Conservation (phyloP, 83 land plant species). For the Picea engelmannii region DNA sequence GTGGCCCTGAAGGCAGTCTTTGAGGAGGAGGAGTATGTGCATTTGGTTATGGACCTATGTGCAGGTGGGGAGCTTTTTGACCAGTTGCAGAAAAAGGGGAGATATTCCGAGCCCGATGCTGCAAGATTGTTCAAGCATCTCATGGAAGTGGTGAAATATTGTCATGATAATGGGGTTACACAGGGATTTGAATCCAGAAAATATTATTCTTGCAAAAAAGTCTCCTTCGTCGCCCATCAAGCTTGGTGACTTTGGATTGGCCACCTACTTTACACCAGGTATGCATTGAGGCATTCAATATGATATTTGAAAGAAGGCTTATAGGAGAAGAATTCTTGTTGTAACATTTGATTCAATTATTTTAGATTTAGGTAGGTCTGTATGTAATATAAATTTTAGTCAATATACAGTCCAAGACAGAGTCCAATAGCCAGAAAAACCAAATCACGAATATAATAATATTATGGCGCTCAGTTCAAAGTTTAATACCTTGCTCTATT, state of each 20-base stretch:
- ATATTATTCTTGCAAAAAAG: constrained; percentile 61
- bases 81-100: constrained; percentile 59
- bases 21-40: constrained; percentile 76
- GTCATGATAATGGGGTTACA: constrained; percentile 81
- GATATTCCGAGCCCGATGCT: constrained; percentile 65
- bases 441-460: too few relatives aligned
- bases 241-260: constrained; percentile 85
- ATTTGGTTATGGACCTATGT: constrained; percentile 91
- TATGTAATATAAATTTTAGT: too few relatives aligned
- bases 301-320: not conserved
- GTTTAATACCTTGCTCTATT: too few relatives aligned
- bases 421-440: too few relatives aligned
- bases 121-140: constrained; percentile 54
- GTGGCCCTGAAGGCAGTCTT: too few relatives aligned
- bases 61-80: constrained; percentile 84
- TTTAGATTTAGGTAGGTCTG: too few relatives aligned
- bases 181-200: constrained; percentile 86
- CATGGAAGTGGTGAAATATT: constrained; percentile 67
- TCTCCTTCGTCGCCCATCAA: constrained; percentile 66
- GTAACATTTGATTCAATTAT: too few relatives aligned
- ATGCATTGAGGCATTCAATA: not conserved
- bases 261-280: constrained; percentile 82
- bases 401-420: too few relatives aligned
- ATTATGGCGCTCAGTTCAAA: too few relatives aligned
- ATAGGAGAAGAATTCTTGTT: not conserved